Evolutionary conservation across 1,139 yeast species (phyloP).

Genomic region (Pichia sp.): DNA sequence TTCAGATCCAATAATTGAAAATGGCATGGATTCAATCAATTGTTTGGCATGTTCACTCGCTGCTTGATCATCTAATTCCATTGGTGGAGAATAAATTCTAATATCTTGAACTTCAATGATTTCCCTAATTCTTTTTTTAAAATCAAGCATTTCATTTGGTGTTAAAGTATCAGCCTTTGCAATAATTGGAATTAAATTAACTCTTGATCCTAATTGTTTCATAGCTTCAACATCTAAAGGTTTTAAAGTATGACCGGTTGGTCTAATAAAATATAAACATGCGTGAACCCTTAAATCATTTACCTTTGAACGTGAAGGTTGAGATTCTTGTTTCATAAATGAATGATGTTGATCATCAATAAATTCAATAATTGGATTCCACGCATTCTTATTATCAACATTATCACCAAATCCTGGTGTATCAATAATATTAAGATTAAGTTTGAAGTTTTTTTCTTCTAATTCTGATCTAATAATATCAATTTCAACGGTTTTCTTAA

Average conservation of each 20-base stretch:
- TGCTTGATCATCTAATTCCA: conserved; percentile 66
- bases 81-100: conserved; percentile 83
- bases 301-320: conserved; percentile 65
- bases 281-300: conserved; percentile 93
- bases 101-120: conserved; percentile 91
- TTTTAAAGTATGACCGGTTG: conserved; percentile 90
- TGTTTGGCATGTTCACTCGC: conserved; percentile 77
- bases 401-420: conserved; percentile 98
- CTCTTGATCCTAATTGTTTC: conserved; percentile 82
- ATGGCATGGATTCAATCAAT: conserved; percentile 88
- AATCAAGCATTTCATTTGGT: conserved; percentile 70
- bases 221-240: conserved; percentile 93
- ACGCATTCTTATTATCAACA: conserved; percentile 85
- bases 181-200: conserved; percentile 89
- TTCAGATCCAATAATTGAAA: conserved; percentile 88
- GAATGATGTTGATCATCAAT: conserved; percentile 96
- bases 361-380: conserved; percentile 91
- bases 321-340: conserved; percentile 94
- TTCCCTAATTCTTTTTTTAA: conserved; percentile 83
- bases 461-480: conserved; percentile 84
- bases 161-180: conserved; percentile 93
- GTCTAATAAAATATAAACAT: conserved; percentile 89
- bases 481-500: conserved; percentile 86
- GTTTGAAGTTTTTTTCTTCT: conserved; percentile 85
- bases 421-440: conserved; percentile 83